Base-by-base conservation (phyloP, 2,329 filamentous ascomycete species). In the Aspergillus tubingensis region DNA sequence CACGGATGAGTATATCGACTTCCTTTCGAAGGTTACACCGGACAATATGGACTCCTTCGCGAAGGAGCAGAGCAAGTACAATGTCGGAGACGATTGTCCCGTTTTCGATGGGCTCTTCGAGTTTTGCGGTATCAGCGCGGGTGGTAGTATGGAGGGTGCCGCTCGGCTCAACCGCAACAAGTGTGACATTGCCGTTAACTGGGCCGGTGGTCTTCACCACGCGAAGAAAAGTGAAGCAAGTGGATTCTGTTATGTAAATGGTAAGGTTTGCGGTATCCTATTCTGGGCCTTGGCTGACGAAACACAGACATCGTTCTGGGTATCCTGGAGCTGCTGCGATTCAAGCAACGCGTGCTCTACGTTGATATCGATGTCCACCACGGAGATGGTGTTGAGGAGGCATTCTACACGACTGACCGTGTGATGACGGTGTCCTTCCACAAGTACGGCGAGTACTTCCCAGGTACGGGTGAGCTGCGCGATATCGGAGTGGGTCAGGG, bases 161-260 rank as follows among this genome's bases (percentile, higher is more conserved):
- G 87, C 87, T n/a, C 81, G 86, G 55, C 75, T 90, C 67, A 89
- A 89, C 68, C 79, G 87, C 59, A 85, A 85, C 51, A 89, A 90
- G 71, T 89, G 87, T 70, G 87, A 90, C 67, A 83, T 89, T 61
- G 86, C 86, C 10, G 73, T 81, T 58, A 96, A 96, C 69, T 99
- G 95, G 95, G 94, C 93, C 25, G 95, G 95, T 58, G 95, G 95
- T 47, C 85, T 99, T 43, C 95, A 99, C 76, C 95, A 99, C 73
- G 95, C 95, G 41, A 97, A 98, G 77, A 95, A 94, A 75, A 89
- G 90, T 59, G 92, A 96, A 79, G 94, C 95, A 0, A 95, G 91
- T 50, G 95, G 95, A 0, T 99, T 99, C 76, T 99, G 95, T 79
- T 99, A 99, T 77, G 94, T 98, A 80, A 99, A 99, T 76, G 94